Evolutionary conservation across 2,329 filamentous ascomycete species (phyloP).

Genomic region (Calonectria hawksworthii): DNA sequence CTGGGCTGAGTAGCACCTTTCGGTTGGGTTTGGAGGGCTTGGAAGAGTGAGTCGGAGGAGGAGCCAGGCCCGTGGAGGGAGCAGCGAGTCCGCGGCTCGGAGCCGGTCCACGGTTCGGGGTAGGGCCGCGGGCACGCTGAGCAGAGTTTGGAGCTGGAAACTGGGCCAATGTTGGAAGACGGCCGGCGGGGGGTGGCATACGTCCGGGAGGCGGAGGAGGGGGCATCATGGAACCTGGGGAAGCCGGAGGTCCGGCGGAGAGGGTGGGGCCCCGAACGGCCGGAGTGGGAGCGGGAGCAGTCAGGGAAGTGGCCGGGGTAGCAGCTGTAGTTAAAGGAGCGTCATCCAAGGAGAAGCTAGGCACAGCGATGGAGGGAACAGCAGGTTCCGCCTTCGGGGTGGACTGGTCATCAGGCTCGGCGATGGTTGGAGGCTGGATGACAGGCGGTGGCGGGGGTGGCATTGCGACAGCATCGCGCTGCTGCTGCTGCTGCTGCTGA

Average conservation of each 20-base stretch:
- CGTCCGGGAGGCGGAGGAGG: conserved; percentile 41
- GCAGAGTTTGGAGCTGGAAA: conserved; percentile 68
- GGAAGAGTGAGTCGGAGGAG: conserved; percentile 67
- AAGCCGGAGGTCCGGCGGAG: conserved; percentile 27
- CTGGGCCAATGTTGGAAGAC: conserved; percentile 53
- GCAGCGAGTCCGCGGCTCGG: conserved; percentile 57
- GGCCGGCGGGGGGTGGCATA: conserved; percentile 41
- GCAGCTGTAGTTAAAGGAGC: conserved; percentile 42
- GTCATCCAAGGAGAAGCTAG: conserved; percentile 62
- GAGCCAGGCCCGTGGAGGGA: conserved; percentile 60
- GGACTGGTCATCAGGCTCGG: conserved; percentile 56
- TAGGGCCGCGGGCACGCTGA: conserved; percentile 61
- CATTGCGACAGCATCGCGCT: conserved; percentile 53
- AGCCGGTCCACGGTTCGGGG: conserved; percentile 56
- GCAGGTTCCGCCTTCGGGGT: conserved; percentile 64
- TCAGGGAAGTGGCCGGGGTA: conserved; percentile 43
- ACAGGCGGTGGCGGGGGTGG: conserved; percentile 54
- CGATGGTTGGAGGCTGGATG: conserved; percentile 43
- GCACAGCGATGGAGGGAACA: conserved; percentile 51
- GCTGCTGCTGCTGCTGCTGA: conserved; percentile 20
- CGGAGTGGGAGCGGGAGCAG: conserved; percentile 38
- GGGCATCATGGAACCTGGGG: conserved; percentile 48
- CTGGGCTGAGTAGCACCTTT: conserved; percentile 87
- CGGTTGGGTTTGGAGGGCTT: conserved; percentile 70
- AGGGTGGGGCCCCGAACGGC: conserved; percentile 34